Evolutionary conservation across 805 yeast genomes (phyloP).

Genomic region (Teunomyces atbi): DNA sequence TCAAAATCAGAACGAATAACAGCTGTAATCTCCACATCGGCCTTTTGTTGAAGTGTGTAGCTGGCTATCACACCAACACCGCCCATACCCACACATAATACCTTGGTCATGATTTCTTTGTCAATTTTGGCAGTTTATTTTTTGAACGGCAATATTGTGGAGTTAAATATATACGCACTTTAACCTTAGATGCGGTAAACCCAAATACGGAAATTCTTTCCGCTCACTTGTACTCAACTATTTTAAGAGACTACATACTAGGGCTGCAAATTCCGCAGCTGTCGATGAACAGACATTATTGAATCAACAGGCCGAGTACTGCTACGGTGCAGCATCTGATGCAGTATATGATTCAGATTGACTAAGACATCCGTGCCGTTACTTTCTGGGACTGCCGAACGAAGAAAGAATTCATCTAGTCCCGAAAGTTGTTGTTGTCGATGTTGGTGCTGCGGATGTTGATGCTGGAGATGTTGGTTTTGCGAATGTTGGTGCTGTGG

Average conservation of each 20-base stretch:
- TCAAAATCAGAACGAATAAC: conserved; percentile 33
- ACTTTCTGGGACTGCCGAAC: conserved; percentile 4
- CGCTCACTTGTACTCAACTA: background rate
- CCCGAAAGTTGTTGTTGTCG: conserved; percentile 5
- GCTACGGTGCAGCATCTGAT: background rate
- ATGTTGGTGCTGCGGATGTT: conserved; percentile 6
- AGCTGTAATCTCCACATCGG: conserved; percentile 27
- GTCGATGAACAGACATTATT: background rate
- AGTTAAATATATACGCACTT: background rate
- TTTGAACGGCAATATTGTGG: no score
- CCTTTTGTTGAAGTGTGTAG: conserved; percentile 35
- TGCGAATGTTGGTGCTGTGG: conserved; percentile 5
- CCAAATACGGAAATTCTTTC: background rate
- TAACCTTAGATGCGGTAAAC: background rate
- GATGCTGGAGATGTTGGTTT: background rate
- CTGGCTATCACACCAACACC: conserved; percentile 85
- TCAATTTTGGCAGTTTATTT: background rate
- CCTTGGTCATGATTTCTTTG: conserved; percentile 17
- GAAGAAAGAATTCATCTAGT: conserved; percentile 13
- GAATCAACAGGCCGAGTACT: background rate
- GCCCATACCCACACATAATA: conserved; percentile 82
- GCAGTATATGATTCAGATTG: background rate
- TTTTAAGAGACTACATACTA: background rate
- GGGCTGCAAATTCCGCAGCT: conserved; percentile 1
- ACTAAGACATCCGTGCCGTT: background rate